A percentile compares a stretch with the other conserved stretches of the same genome.
Evolutionary conservation across 169 alveolate genomes (phyloP).

Genomic region (Neospora caninum): DNA sequence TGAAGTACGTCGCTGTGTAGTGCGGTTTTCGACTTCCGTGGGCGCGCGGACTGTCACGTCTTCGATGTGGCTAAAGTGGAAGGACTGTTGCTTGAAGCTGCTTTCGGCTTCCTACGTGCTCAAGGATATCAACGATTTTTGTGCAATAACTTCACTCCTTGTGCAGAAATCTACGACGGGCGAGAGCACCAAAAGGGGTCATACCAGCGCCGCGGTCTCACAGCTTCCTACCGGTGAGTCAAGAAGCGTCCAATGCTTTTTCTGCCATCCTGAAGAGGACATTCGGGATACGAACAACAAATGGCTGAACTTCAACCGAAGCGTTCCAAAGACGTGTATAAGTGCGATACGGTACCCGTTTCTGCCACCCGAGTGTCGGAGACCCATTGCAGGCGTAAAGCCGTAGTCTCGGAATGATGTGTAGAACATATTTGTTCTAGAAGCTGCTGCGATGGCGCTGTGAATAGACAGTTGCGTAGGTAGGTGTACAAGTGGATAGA

Average conservation of each 20-base stretch:
- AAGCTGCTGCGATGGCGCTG: no score
- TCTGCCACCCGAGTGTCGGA: not conserved
- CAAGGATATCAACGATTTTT: not conserved
- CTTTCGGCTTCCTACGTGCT: not conserved
- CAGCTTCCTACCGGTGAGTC: slow-evolving; percentile 72
- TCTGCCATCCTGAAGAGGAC: not conserved
- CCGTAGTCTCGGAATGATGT: no score
- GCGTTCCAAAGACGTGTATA: not conserved
- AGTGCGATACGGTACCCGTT: not conserved
- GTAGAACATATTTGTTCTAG: no score
- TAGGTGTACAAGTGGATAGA: no score
- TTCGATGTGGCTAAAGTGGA: not conserved
- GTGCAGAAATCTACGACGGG: slow-evolving; percentile 72
- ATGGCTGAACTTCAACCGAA: not conserved
- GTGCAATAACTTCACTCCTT: not conserved
- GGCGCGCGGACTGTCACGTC: not conserved
- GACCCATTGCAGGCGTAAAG: not conserved
- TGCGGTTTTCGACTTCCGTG: not conserved
- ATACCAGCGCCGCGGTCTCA: slow-evolving; percentile 75
- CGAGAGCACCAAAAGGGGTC: slow-evolving; percentile 80
- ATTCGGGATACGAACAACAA: not conserved
- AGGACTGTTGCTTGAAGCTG: not conserved
- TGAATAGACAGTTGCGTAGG: no score
- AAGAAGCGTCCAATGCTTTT: not conserved
- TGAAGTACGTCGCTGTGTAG: not conserved